Evolutionary conservation across 305 asterid species (phyloP), one percentile per base, ranked within the genome.

Genomic region (Fraxinus platypoda): DNA sequence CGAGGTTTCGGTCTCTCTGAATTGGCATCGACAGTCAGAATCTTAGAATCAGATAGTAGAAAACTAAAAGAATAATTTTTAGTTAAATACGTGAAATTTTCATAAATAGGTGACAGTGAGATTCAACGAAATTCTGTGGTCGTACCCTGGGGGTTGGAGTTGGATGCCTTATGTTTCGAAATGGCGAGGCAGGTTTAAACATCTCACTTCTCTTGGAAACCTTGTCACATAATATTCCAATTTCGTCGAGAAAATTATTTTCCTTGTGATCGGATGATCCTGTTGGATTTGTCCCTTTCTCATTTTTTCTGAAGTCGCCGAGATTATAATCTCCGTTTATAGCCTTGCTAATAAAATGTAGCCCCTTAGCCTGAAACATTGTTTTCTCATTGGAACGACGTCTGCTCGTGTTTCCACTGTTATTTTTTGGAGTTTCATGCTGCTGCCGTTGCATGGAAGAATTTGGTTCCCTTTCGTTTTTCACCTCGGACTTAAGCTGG

Each of bases 291-390:
- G 75, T n/a, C 19, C 80, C 7, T 78, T 87, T 93, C 1, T 90
- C 90, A 25, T 62, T 80, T 0, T 68, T 54, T n/a, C 83, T 88
- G 82, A 92, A 90, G 85, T 92, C 92, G 43, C 83, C 87, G 25
- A 89, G 76, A 46, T 83, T 90, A 64, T 92, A 93, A 62, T 93
- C 98, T 75, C 97, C 96, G 81, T 91, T 93, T 9, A 93, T 93
- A 49, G 97, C 97, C 86, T 92, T 94, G 92, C 86, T 93, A 84
- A 94, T 93, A 85, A 94, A 94, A 87, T 92, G 97, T 85, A 93
- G 81, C 26, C 95, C 91, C 87, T 91, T 94, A 0, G 93, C 90
- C 59, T 93, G 96, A 33, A 91, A 92, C 8, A 90, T 54, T 0
- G 75, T 87, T 71, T 87, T 91, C 74, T 88, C 93, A 59, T 88